Evolutionary conservation across 495 filamentous ascomycete species (phyloP), one percentile per base, ranked within the genome.

Genomic region (Podospora comata): DNA sequence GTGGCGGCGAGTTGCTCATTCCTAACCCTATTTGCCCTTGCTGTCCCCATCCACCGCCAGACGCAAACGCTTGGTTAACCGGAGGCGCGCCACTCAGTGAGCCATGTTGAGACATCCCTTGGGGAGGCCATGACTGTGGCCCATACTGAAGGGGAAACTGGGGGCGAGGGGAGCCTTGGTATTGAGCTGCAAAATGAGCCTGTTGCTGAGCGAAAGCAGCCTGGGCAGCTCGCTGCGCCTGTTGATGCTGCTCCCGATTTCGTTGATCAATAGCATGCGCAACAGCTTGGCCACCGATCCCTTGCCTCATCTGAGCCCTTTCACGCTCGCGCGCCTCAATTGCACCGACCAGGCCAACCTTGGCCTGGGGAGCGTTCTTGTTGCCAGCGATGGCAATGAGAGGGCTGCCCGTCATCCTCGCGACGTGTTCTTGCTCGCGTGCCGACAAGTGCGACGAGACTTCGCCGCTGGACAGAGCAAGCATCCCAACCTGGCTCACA

Each of bases 361-460:
- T 81, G 34, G 84, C 81, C 53, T 84, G 82, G 19, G 80, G 77
- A 0, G 80, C 76, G 66, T 80, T 81, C 39, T 79, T 81, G 39
- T 82, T 85, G 13, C 86, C 83, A 23, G 87, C 86, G 74, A 95
- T 81, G 44, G 88, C 89, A 71, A 96, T 88, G 69, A 98, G 84
- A 2, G 94, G 90, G 1, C 88, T 90, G 0, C 92, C 91, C 6
- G 94, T 97, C 68, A 92, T 83, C 39, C 92, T 87, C n/a, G 94
- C 91, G 32, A 98, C 88, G 73, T 96, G 90, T 76, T 97, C 92
- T 74, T 97, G 94, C 76, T 98, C 94, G 7, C 91, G 90, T n/a
- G 94, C 94, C 18, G 93, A 94, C 20, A 97, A 85, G 65, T 89
- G 86, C 2, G 82, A 83, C n/a, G 87, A 85, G 34, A 86, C 70